Conservation (phyloP, 2,329 filamentous ascomycete species). For the Dendryphion nanum region DNA sequence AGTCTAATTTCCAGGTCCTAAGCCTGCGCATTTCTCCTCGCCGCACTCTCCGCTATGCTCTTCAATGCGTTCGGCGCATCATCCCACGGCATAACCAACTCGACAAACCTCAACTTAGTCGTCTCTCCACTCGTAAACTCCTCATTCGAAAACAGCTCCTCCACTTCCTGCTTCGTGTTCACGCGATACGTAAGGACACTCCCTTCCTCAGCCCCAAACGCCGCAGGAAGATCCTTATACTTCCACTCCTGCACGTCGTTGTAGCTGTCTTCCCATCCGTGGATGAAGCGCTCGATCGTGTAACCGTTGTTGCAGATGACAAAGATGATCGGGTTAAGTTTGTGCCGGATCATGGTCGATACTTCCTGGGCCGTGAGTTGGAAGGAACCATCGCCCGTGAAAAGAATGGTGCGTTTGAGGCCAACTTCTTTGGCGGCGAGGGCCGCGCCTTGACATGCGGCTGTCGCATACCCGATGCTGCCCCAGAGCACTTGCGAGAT, state of each 20-base stretch:
- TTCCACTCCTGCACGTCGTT: slow-evolving; percentile 80
- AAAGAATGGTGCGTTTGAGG: slow-evolving; percentile 68
- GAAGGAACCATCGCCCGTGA: slow-evolving; percentile 86
- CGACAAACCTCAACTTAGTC: slow-evolving; percentile 66
- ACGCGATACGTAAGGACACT: slow-evolving; percentile 64
- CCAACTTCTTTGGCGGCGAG: slow-evolving; percentile 68
- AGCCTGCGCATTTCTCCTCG: slow-evolving; percentile 57
- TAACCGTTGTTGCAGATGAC: slow-evolving; percentile 86
- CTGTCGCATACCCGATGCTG: slow-evolving; percentile 65
- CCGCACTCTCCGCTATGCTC: slow-evolving; percentile 68
- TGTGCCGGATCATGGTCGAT: slow-evolving; percentile 76
- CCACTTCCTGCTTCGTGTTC: slow-evolving; percentile 67
- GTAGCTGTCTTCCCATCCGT: slow-evolving; percentile 75
- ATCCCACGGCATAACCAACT: slow-evolving; percentile 75
- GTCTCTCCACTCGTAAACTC: slow-evolving; percentile 53
- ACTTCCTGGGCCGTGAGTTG: slow-evolving; percentile 83
- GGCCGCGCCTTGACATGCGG: slow-evolving; percentile 66
- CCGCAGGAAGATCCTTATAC: slow-evolving; percentile 64
- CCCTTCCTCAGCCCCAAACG: slow-evolving; percentile 63
- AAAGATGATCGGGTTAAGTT: slow-evolving; percentile 76
- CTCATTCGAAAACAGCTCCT: slow-evolving; percentile 62
- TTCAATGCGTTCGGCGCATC: slow-evolving; percentile 72
- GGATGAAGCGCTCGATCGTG: slow-evolving; percentile 86
- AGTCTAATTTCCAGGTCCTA: too few species aligned
- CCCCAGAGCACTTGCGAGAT: slow-evolving; percentile 77